Evolutionary conservation across 176 grass and related monocot genomes (phyloP), one percentile per base, ranked within the genome.

Genomic region (Pontederia paniculata): DNA sequence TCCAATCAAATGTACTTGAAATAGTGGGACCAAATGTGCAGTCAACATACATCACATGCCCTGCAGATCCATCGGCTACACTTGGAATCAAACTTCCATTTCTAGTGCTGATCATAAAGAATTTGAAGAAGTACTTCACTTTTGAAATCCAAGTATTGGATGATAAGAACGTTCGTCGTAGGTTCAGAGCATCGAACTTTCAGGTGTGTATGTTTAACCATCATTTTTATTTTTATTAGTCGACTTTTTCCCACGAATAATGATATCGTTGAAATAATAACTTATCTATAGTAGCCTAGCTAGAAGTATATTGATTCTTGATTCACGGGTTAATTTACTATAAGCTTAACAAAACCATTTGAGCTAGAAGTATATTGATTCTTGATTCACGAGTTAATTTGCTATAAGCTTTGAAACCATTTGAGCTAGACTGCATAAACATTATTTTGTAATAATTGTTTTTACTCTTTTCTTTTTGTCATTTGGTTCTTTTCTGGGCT

Each of bases 121-220:
- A 91, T 73, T 74, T 98, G 19, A 98, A 87, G 70, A 90, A 88
- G 45, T 91, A 98, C 67, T 98, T 98, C 77, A 79, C 86, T 9
- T 98, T 98, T 80, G 93, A 98, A 72, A 83, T 98, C 37, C 86
- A 98, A 53, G 47, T 98, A 42, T 71, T 98, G 74, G 93, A 98
- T 69, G 93, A 91, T 58, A 98, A 89, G 75, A 98, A 98, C 74
- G 93, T 98, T 17, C 83, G 93, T 21, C 70, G 86, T 7, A 51
- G 86, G 67, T 98, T 98, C 16, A 61, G 86, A 62, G 77, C 86
- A 70, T 98, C 93, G 46, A 98, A 84, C 71, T 98, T 84, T 76
- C 93, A 98, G 75, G 86, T 97, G 67, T 67, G 77, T 63, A 54
- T 48, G 12, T 43, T 76, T 18, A 41, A 51, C 22, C 4, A 48